phyloP scores from a whole-genome alignment of 371 early-diverging fungal species.

The Actinomucor elegans region DNA sequence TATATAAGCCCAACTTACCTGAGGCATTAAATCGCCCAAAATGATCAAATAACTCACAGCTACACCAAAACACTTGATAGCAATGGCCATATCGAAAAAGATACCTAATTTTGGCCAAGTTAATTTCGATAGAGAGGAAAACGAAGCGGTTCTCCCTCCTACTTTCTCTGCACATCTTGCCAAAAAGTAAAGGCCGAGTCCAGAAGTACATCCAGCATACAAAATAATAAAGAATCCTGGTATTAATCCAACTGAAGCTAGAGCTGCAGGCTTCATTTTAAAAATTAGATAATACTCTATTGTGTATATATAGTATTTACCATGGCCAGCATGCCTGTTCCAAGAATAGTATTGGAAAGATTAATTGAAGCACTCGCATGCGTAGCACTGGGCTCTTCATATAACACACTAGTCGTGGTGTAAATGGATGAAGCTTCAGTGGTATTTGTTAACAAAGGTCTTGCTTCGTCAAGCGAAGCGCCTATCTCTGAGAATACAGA shows the following conservation, averaged over 20 bases:
- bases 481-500: slow-evolving; percentile 25
- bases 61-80: slow-evolving; percentile 99
- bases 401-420: not conserved
- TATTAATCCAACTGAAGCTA: slow-evolving; percentile 84
- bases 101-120: slow-evolving; percentile 92
- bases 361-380: slow-evolving; percentile 62
- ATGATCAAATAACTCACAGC: slow-evolving; percentile 98
- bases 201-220: slow-evolving; percentile 75
- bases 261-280: slow-evolving; percentile 75
- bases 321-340: slow-evolving; percentile 98
- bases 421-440: slow-evolving; percentile 13
- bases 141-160: slow-evolving; percentile 79
- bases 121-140: slow-evolving; percentile 85
- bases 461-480: slow-evolving; percentile 18
- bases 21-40: slow-evolving; percentile 92
- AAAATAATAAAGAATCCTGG: slow-evolving; percentile 80
- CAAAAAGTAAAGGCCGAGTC: slow-evolving; percentile 85
- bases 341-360: slow-evolving; percentile 92
- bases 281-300: not conserved
- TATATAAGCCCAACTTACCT: slow-evolving; percentile 53
- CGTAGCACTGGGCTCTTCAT: slow-evolving; percentile 32
- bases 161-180: slow-evolving; percentile 72
- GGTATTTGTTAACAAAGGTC: slow-evolving; percentile 27
- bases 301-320: slow-evolving; percentile 36
- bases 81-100: slow-evolving; percentile 96